Conservation (phyloP, 306 rosid genomes). For the Benincasa hispida region DNA sequence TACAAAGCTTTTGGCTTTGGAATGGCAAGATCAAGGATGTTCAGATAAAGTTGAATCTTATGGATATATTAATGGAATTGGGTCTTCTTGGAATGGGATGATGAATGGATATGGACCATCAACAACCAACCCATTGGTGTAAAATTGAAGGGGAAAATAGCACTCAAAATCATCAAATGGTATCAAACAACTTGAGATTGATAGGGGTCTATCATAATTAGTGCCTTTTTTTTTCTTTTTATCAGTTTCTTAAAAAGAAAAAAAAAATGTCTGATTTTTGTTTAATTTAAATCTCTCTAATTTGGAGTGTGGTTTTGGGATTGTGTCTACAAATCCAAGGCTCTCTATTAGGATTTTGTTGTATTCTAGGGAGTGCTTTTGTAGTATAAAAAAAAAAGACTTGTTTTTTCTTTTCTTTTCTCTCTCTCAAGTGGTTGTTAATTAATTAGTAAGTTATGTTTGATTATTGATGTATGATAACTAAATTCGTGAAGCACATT, state of each 20-base stretch:
- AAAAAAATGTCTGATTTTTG: background rate
- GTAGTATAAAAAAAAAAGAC: background rate
- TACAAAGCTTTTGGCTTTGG: slow-evolving; percentile 60
- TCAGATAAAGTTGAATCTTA: slow-evolving; percentile 44
- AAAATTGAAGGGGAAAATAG: background rate
- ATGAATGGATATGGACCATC: slow-evolving; percentile 66
- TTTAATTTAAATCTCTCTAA: background rate
- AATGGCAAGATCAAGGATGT: slow-evolving; percentile 87
- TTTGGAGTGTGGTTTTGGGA: slow-evolving; percentile 30
- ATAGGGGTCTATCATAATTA: background rate
- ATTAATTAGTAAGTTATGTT: background rate
- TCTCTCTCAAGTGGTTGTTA: background rate
- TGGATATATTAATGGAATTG: slow-evolving; percentile 51
- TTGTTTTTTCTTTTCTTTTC: background rate
- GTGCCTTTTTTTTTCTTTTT: background rate
- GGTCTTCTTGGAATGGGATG: slow-evolving; percentile 62
- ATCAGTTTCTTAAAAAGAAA: background rate
- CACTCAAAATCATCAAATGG: background rate
- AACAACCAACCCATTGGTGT: slow-evolving; percentile 52
- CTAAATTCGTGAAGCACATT: background rate
- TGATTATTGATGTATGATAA: background rate
- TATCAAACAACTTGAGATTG: background rate
- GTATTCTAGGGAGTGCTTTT: slow-evolving; percentile 22
- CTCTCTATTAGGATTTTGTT: slow-evolving; percentile 39
- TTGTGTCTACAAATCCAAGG: slow-evolving; percentile 21